phyloP scores from a whole-genome alignment of 805 yeast genomes.

The Ogataea chonburiensis region DNA sequence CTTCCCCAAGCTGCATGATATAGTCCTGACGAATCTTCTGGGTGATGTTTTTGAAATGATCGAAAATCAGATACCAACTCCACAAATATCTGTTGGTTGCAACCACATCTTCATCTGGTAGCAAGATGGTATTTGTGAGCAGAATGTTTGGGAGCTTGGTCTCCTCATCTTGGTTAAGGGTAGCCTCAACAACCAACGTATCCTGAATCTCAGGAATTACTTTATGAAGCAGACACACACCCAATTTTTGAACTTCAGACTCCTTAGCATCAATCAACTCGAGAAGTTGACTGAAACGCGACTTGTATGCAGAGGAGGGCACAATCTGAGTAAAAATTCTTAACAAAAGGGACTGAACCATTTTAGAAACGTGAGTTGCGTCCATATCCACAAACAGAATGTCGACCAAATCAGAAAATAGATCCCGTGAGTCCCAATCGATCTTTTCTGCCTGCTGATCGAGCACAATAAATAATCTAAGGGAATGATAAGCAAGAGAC shows the following conservation, averaged over 20 bases:
- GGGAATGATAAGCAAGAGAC: conserved; percentile 46
- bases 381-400: conserved; percentile 29
- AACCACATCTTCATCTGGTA: conserved; percentile 39
- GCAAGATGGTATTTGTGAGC: conserved; percentile 36
- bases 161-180: conserved; percentile 42
- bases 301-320: conserved; percentile 33
- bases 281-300: conserved; percentile 38
- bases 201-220: conserved; percentile 51
- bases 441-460: conserved; percentile 27
- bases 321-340: conserved; percentile 22
- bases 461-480: conserved; percentile 42
- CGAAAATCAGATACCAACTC: conserved; percentile 66
- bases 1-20: conserved; percentile 54
- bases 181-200: conserved; percentile 59
- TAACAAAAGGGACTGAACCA: conserved; percentile 37
- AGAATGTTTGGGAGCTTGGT: conserved; percentile 43
- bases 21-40: conserved; percentile 61
- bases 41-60: conserved; percentile 63
- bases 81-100: conserved; percentile 49
- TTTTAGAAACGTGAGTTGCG: conserved; percentile 32
- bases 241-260: conserved; percentile 44
- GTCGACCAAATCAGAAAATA: conserved; percentile 45
- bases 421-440: conserved; percentile 41
- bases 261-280: conserved; percentile 29
- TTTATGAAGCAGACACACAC: conserved; percentile 38